A percentile compares a stretch with the other conserved stretches of the same genome.
Conservation (phyloP, 768 basidiomycete genomes). For the Phanerochaete carnosa region DNA sequence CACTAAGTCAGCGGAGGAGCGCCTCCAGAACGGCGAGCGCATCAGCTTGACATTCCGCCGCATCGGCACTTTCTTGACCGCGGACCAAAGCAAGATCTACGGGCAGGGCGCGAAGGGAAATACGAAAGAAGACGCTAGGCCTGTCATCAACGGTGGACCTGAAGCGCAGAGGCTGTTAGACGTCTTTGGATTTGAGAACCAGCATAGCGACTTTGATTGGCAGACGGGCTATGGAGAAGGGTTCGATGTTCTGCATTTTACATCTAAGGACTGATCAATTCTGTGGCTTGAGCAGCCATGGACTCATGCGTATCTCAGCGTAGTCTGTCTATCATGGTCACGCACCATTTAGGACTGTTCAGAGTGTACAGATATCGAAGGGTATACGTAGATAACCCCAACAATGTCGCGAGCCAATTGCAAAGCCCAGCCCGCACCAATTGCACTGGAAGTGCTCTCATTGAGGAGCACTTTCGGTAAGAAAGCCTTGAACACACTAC, state of each 20-base stretch:
- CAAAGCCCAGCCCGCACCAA: too few relatives aligned
- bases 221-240: conserved; percentile 60
- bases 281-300: neutral
- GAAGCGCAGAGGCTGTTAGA: conserved; percentile 48
- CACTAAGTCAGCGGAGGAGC: conserved; percentile 55
- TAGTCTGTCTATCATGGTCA: too few relatives aligned
- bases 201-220: conserved; percentile 70
- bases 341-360: too few relatives aligned
- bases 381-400: too few relatives aligned
- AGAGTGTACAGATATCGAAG: too few relatives aligned
- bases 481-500: too few relatives aligned
- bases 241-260: conserved; percentile 61
- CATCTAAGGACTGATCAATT: neutral
- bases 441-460: too few relatives aligned
- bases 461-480: too few relatives aligned
- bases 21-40: conserved; percentile 52
- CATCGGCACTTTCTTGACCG: conserved; percentile 72
- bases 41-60: conserved; percentile 79
- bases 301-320: too few relatives aligned
- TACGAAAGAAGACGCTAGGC: conserved; percentile 46
- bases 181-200: conserved; percentile 76
- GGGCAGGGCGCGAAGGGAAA: conserved; percentile 75
- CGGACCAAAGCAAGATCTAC: conserved; percentile 51
- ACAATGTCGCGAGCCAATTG: too few relatives aligned
- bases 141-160: conserved; percentile 49